Conservation (phyloP, 2,329 filamentous ascomycete genomes). For the Blastomyces emzantsi region DNA sequence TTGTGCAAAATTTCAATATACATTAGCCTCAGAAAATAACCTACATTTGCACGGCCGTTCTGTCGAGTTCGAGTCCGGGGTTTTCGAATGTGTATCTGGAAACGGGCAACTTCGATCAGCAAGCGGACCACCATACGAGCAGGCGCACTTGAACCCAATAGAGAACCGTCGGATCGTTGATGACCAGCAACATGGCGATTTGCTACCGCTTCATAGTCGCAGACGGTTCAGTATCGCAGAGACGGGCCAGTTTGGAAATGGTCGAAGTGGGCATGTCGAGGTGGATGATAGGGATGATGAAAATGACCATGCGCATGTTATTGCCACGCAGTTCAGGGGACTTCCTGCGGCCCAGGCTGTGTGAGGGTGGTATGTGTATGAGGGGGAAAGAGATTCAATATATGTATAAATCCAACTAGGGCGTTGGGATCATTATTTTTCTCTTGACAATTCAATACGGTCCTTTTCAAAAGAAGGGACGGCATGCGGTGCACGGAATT, state of each 20-base stretch:
- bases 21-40: background rate
- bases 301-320: background rate
- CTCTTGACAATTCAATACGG: background rate
- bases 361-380: background rate
- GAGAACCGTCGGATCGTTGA: background rate
- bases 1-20: background rate
- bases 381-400: no score
- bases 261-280: constrained; percentile 1
- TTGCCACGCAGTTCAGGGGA: background rate
- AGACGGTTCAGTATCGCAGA: constrained; percentile 13
- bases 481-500: background rate
- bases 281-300: background rate
- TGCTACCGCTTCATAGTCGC: constrained; percentile 11
- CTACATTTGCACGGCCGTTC: background rate
- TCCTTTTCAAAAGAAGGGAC: background rate
- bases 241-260: constrained; percentile 13
- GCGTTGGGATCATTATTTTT: background rate
- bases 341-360: background rate
- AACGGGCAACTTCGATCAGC: background rate
- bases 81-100: background rate
- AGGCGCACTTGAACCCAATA: background rate
- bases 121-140: constrained; percentile 2
- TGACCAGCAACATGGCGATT: constrained; percentile 4
- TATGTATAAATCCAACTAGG: no score
- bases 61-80: background rate